Percentiles rank a stretch among this genome's conserved stretches.
Conservation (phyloP, 495 filamentous ascomycete species). For the Massariosphaeria phaeospora region DNA sequence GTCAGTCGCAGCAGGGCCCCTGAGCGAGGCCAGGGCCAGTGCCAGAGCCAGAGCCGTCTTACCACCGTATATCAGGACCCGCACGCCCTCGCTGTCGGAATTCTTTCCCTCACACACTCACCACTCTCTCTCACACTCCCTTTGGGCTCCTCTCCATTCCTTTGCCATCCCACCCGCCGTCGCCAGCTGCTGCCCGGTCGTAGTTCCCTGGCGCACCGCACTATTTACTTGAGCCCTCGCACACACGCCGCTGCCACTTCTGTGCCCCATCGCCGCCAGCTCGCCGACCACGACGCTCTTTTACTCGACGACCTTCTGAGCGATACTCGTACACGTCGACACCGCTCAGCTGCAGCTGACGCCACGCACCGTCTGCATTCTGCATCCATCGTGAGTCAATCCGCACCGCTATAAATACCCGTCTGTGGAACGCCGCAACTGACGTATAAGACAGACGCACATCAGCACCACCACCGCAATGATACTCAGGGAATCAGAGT, state of each 20-base stretch:
- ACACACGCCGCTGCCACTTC: slow-evolving; percentile 13
- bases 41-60: not conserved
- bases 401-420: not conserved
- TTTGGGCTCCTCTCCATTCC: not conserved
- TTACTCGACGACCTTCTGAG: not conserved
- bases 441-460: slow-evolving; percentile 25
- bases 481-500: slow-evolving; percentile 32
- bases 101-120: slow-evolving; percentile 8
- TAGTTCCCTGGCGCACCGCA: slow-evolving; percentile 16
- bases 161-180: not conserved
- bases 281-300: slow-evolving; percentile 3
- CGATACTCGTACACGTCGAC: not conserved
- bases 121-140: not conserved
- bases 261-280: not conserved
- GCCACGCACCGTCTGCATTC: slow-evolving; percentile 6
- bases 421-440: slow-evolving; percentile 4
- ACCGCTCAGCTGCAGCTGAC: slow-evolving; percentile 15
- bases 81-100: not conserved
- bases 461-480: slow-evolving; percentile 16
- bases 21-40: not conserved
- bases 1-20: not conserved
- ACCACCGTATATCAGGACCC: slow-evolving; percentile 18
- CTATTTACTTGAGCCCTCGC: slow-evolving; percentile 20
- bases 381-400: slow-evolving; percentile 8
- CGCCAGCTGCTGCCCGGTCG: slow-evolving; percentile 22